Evolutionary conservation across 306 rosid genomes (phyloP).

Genomic region (Quercus cerris): DNA sequence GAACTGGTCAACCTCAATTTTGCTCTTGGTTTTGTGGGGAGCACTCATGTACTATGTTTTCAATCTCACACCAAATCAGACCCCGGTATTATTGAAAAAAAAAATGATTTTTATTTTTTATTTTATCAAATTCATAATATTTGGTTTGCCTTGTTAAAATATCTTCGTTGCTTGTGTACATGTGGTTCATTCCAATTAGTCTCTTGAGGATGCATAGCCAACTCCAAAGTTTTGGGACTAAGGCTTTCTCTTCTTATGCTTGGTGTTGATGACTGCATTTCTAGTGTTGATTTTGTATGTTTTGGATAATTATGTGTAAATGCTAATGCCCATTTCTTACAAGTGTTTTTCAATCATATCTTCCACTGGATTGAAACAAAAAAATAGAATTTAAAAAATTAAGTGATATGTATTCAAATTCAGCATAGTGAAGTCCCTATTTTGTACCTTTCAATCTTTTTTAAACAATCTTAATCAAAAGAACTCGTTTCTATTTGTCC

Average conservation of each 20-base stretch:
- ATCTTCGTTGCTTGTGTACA: neutral
- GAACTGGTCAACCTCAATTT: constrained; percentile 82
- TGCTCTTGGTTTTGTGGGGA: constrained; percentile 71
- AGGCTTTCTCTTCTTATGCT: neutral
- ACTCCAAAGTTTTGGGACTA: too few relatives aligned
- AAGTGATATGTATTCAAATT: neutral
- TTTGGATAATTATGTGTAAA: neutral
- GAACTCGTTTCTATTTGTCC: neutral
- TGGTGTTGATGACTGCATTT: neutral
- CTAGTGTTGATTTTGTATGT: neutral
- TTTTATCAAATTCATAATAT: neutral
- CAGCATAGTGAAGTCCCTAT: neutral
- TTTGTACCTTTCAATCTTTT: neutral
- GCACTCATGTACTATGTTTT: constrained; percentile 67
- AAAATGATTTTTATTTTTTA: too few relatives aligned
- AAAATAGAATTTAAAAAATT: neutral
- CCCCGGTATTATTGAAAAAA: constrained; percentile 56
- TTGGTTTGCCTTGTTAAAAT: neutral
- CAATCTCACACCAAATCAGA: constrained; percentile 78
- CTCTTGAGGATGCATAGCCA: too few relatives aligned
- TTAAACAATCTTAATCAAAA: neutral
- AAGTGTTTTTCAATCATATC: neutral
- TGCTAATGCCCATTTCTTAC: neutral
- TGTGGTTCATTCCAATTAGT: too few relatives aligned
- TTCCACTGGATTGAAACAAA: neutral